phyloP scores from a whole-genome alignment of 768 basidiomycete species.

The Tulasnella sp. region DNA sequence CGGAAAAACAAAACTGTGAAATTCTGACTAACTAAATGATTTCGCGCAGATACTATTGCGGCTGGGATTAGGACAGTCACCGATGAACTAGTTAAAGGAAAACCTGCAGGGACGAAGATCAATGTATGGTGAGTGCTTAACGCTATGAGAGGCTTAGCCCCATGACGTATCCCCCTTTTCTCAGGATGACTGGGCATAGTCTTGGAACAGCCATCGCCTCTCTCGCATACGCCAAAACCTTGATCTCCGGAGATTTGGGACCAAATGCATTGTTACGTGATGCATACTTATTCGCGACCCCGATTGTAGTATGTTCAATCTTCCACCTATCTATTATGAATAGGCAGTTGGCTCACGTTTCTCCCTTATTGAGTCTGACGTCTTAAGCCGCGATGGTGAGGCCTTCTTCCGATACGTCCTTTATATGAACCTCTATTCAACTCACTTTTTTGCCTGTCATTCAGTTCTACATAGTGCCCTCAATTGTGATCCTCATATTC shows the following conservation, averaged over 20 bases:
- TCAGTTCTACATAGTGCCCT: neutral
- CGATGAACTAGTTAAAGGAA: conserved; percentile 7
- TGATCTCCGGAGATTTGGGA: conserved; percentile 5
- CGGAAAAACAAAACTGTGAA: neutral
- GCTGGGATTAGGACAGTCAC: conserved; percentile 9
- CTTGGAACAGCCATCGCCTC: conserved; percentile 17
- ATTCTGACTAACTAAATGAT: neutral
- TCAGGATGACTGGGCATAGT: conserved; percentile 17
- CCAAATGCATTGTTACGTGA: conserved; percentile 15
- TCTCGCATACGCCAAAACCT: conserved; percentile 13
- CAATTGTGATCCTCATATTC: neutral
- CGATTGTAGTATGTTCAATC: conserved; percentile 6
- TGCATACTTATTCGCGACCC: conserved; percentile 20
- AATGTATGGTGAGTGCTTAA: conserved; percentile 9
- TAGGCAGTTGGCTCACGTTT: neutral
- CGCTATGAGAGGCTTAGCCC: neutral
- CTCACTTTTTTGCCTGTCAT: too few relatives aligned
- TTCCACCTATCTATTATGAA: neutral
- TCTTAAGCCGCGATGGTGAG: conserved; percentile 11
- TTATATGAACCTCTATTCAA: neutral
- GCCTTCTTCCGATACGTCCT: conserved; percentile 7
- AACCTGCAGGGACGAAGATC: conserved; percentile 12
- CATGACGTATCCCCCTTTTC: neutral
- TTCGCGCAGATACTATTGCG: conserved; percentile 14
- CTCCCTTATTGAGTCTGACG: conserved; percentile 8